These are phyloP conservation scores for Ambrosiella cleistominuta DNA, from an alignment of 2,329 filamentous ascomycete species.

Conservation along the genomic window DNA sequence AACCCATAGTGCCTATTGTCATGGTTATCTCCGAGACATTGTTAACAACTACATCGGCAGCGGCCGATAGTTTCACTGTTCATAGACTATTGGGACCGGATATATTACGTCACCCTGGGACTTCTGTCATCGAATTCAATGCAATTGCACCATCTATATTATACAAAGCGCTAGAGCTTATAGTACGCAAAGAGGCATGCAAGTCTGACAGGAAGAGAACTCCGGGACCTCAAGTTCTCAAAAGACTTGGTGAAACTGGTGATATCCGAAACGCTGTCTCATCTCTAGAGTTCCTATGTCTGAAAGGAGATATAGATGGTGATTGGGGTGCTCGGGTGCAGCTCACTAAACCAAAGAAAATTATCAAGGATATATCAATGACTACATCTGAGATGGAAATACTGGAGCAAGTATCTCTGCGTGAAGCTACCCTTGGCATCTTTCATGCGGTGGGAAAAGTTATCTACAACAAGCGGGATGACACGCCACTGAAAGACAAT, in stretches of 20 bases:
- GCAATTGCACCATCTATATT: slow-evolving; percentile 74
- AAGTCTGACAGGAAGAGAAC: slow-evolving; percentile 58
- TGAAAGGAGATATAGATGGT: slow-evolving; percentile 50
- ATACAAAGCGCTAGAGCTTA: slow-evolving; percentile 62
- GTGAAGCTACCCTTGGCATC: slow-evolving; percentile 79
- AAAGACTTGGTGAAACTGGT: slow-evolving; percentile 65
- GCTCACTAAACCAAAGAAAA: slow-evolving; percentile 51
- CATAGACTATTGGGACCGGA: slow-evolving; percentile 78
- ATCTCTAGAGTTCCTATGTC: slow-evolving; percentile 77
- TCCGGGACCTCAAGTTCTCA: slow-evolving; percentile 62
- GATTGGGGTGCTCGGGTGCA: slow-evolving; percentile 58
- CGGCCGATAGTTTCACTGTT: slow-evolving; percentile 81
- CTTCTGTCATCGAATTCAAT: slow-evolving; percentile 80
- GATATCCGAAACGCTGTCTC: slow-evolving; percentile 88
- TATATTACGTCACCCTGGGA: slow-evolving; percentile 63
- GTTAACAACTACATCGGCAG: slow-evolving; percentile 66
- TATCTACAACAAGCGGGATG: slow-evolving; percentile 72
- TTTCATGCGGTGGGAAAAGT: slow-evolving; percentile 95
- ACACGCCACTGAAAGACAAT: slow-evolving; percentile 1
- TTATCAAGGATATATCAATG: slow-evolving; percentile 39
- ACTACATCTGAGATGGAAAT: slow-evolving; percentile 67
- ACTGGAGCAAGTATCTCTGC: slow-evolving; percentile 62
- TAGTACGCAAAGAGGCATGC: slow-evolving; percentile 71
- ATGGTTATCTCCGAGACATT: slow-evolving; percentile 86
- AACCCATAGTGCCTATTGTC: slow-evolving; percentile 53